A percentile compares a stretch with the other conserved stretches of the same genome.
Conservation (phyloP, 805 yeast genomes). For the Candida alai region DNA sequence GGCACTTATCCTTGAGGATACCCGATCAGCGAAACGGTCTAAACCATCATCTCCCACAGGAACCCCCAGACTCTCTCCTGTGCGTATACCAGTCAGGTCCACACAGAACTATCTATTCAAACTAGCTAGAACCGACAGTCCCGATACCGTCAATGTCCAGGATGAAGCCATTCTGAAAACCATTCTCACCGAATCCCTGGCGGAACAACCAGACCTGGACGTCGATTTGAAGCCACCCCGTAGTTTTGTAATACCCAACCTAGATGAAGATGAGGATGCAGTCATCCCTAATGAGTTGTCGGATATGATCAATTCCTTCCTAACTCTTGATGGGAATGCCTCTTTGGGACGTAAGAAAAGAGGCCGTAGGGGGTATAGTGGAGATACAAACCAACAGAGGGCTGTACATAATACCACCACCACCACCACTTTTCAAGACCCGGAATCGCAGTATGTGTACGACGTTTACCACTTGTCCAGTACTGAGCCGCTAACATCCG, state of each 20-base stretch:
- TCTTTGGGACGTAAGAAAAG: conserved; percentile 14
- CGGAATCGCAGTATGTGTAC: conserved; percentile 72
- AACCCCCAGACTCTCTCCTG: conserved; percentile 20
- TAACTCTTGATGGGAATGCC: conserved; percentile 29
- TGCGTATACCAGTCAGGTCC: conserved; percentile 24
- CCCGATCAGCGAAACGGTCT: conserved; percentile 36
- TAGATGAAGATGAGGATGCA: conserved; percentile 29
- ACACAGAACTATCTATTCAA: conserved; percentile 40
- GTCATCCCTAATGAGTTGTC: conserved; percentile 56
- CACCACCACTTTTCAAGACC: conserved; percentile 2
- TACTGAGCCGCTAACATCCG: conserved; percentile 34
- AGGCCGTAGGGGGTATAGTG: conserved; percentile 3
- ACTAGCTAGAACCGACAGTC: conserved; percentile 34
- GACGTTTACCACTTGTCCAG: conserved; percentile 61
- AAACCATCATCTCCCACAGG: conserved; percentile 33
- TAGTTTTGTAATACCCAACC: conserved; percentile 34
- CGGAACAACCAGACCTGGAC: conserved; percentile 6
- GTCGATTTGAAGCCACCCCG: conserved; percentile 16
- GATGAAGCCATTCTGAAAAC: conserved; percentile 21
- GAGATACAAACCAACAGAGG: neutral
- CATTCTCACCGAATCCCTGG: conserved; percentile 23
- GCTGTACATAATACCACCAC: conserved; percentile 1
- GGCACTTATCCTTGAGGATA: conserved; percentile 57
- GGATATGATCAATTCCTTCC: conserved; percentile 68
- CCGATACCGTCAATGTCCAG: conserved; percentile 6